Evolutionary conservation across 805 yeast genomes (phyloP), one percentile per base, ranked within the genome.

Genomic region (Martiniozyma abietophila): DNA sequence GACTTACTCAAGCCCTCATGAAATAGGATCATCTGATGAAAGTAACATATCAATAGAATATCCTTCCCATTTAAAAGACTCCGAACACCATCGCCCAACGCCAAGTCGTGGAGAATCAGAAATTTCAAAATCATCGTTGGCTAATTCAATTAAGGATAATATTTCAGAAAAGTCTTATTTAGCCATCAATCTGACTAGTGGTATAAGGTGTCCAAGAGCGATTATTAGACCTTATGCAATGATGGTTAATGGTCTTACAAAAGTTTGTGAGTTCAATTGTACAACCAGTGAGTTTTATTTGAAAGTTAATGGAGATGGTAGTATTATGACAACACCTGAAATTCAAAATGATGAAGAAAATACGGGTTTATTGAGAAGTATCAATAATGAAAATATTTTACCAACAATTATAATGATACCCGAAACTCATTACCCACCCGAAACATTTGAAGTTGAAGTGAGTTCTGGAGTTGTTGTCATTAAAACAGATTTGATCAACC

Each of bases 141-240:
- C n/a, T n/a, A n/a, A n/a, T n/a, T n/a, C n/a, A n/a, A n/a, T n/a
- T n/a, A 9, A 17, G 16, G 18, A 31, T 4, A 18, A 6, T n/a
- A n/a, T 8, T 20, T 27, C 18, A 27, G 5, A 20, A n/a, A 17
- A n/a, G 11, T 16, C 18, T 8, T 8, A 3, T n/a, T 18, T 25
- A 7, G n/a, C 14, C 8, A 34, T 34, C 6, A 18, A 31, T 47
- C 24, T 33, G 15, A 15, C 45, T 17, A 43, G 43, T 16, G 96
- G 96, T 2, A 68, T 80, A 1, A 63, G 96, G 25, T 94, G 92
- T 0, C 65, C 71, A 2, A 71, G 69, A 32, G 85, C 96, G 0
- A 71, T 82, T 1, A 58, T 83, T 18, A 65, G 98, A 30, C 96
- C 97, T 2, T 80, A 67, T 43, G 78, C 86, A 1, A 53, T 76